Conservation (phyloP, 805 yeast genomes). For the Kluyveromyces starmeri region DNA sequence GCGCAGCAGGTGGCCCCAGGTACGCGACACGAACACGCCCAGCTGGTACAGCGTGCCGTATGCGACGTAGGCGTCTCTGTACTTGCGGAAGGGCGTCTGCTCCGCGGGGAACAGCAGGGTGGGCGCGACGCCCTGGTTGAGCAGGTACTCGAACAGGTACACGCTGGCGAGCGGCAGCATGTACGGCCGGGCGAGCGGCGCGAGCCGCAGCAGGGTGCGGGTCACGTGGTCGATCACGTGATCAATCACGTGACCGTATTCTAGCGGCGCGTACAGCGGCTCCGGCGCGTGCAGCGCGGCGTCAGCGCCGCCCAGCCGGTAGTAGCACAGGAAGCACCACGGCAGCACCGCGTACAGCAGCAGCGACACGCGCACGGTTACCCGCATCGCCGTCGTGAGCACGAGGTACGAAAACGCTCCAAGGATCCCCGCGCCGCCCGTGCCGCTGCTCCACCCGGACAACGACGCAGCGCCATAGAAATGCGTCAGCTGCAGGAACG, state of each 20-base stretch:
- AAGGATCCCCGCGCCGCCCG: constrained; percentile 89
- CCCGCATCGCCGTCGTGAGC: constrained; percentile 57
- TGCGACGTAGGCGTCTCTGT: constrained; percentile 82
- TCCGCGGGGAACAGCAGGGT: constrained; percentile 72
- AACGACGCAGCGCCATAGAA: constrained; percentile 53
- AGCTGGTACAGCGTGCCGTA: constrained; percentile 85
- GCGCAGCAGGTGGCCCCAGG: constrained; percentile 63
- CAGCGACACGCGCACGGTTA: constrained; percentile 47
- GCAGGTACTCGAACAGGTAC: constrained; percentile 76
- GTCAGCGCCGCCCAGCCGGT: constrained; percentile 17
- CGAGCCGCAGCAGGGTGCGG: constrained; percentile 28
- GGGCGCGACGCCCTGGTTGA: constrained; percentile 89
- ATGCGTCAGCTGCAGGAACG: constrained; percentile 82
- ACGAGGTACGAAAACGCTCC: constrained; percentile 71
- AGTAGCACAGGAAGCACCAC: constrained; percentile 38
- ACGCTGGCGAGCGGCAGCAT: constrained; percentile 82
- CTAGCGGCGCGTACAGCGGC: constrained; percentile 5
- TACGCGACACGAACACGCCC: constrained; percentile 87
- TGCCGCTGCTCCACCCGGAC: constrained; percentile 87
- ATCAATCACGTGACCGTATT: constrained; percentile 1
- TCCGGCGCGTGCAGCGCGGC: constrained; percentile 4
- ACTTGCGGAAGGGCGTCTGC: constrained; percentile 44
- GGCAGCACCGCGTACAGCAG: constrained; percentile 52
- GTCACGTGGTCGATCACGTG: constrained; percentile 5
- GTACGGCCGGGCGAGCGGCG: constrained; percentile 47